phyloP scores from a whole-genome alignment of 106 monocot species.

The Agapanthus africanus region DNA sequence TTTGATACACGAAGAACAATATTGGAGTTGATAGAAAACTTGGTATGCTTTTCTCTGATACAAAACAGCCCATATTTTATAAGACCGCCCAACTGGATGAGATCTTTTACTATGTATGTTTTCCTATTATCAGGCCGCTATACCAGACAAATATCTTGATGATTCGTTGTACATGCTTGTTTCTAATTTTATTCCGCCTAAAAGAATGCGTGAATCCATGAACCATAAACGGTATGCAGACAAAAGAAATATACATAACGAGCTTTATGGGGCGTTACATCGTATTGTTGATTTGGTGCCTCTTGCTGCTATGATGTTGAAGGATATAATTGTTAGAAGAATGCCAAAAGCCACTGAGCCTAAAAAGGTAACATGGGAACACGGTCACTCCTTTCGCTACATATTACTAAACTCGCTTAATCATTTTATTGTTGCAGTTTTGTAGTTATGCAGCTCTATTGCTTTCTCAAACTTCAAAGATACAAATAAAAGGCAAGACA shows the following conservation, averaged over 20 bases:
- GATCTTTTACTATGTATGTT: not conserved
- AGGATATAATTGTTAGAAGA: conserved; percentile 31
- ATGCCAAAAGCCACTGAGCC: conserved; percentile 34
- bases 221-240: conserved; percentile 18
- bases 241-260: conserved; percentile 34
- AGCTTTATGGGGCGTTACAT: conserved; percentile 33
- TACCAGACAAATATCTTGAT: conserved; percentile 53
- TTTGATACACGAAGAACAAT: conserved; percentile 39
- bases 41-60: conserved; percentile 31
- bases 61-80: not conserved
- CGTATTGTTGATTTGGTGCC: conserved; percentile 45
- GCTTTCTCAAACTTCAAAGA: not conserved
- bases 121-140: conserved; percentile 35
- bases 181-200: conserved; percentile 39
- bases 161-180: conserved; percentile 65
- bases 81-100: not conserved
- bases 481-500: not conserved
- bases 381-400: not conserved
- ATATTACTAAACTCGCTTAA: not conserved
- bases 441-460: not conserved
- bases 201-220: conserved; percentile 3
- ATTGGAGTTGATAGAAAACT: conserved; percentile 38
- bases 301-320: conserved; percentile 49
- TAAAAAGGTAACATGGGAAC: conserved; percentile 32
- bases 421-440: no score